Evolutionary conservation across 805 yeast species (phyloP), one percentile per base, ranked within the genome.

Genomic region (Kurtzmaniella fragi): DNA sequence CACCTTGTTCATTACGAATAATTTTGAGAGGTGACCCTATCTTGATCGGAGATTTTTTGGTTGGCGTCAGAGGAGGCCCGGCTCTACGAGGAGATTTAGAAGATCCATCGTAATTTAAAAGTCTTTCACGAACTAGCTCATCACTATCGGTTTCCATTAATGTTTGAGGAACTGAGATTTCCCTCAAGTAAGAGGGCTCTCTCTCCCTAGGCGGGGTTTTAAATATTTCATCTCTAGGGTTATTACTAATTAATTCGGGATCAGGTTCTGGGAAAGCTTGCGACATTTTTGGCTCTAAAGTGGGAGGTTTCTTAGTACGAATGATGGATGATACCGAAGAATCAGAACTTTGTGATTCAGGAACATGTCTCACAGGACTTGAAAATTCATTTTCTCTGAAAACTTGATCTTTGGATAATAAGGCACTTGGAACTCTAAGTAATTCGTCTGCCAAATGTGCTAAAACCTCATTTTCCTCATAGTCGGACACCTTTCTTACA

Each of bases 371-470:
- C 15, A 31, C 36, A 14, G 38, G 31, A 14, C 39, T 34, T 13
- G 45, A 42, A 41, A 46, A 41, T 29, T 48, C 55, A 16, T 46
- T 44, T 31, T 59, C 64, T 34, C 51, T 49, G 39, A 63, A 57
- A 9, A 53, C 42, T 37, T 61, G 61, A 33, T 63, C 69, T 20
- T 48, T 49, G 0, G 63, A 44, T 16, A 48, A 41, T 28, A 62
- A 48, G 6, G 61, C 64, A 11, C 47, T 48, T 8, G 68, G 69
- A n/a, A 46, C 44, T 27, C 47, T 52, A 42, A 50, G 44, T 31
- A 64, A 47, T 35, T 63, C 67, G 9, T 59, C 56, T 17, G 76
- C 77, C 28, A 64, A 50, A 28, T 64, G 69, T 9, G 71, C 70
- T 33, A 66, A 42, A 7, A 47, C 45, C 3, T 34, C 40, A 14